phyloP scores from a whole-genome alignment of 768 basidiomycete species.

The Imleria badia region DNA sequence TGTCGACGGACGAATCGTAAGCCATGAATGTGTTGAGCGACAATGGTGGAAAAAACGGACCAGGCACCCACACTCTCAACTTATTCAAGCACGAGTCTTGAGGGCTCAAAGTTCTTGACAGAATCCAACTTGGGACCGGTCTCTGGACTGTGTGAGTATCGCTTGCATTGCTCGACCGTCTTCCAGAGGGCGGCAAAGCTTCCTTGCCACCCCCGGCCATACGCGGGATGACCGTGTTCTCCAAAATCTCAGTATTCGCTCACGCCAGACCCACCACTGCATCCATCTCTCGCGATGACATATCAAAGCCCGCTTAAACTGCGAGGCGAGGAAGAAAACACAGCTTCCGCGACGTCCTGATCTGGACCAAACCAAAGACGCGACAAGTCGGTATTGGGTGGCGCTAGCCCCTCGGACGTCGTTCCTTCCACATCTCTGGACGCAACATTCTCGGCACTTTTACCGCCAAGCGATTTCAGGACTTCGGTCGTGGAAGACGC shows the following conservation, averaged over 20 bases:
- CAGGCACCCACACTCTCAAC: background rate
- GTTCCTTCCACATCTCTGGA: slow-evolving; percentile 20
- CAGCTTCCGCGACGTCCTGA: slow-evolving; percentile 14
- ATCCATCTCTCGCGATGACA: slow-evolving; percentile 28
- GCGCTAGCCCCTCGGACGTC: slow-evolving; percentile 29
- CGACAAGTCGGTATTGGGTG: slow-evolving; percentile 20
- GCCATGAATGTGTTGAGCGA: background rate
- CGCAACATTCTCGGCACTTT: slow-evolving; percentile 46
- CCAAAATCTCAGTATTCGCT: slow-evolving; percentile 39
- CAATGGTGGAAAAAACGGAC: slow-evolving; percentile 2
- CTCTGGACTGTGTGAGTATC: slow-evolving; percentile 76
- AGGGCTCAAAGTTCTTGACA: slow-evolving; percentile 54
- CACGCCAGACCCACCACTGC: slow-evolving; percentile 45
- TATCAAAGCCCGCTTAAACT: slow-evolving; percentile 23
- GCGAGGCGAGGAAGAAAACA: slow-evolving; percentile 14
- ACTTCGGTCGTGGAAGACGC: slow-evolving; percentile 34
- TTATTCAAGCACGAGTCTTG: slow-evolving; percentile 21
- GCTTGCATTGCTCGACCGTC: slow-evolving; percentile 72
- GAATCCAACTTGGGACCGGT: slow-evolving; percentile 79
- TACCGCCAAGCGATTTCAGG: slow-evolving; percentile 57
- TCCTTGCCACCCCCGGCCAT: slow-evolving; percentile 61
- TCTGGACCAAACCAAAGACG: slow-evolving; percentile 29
- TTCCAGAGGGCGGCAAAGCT: slow-evolving; percentile 67
- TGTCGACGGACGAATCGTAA: background rate
- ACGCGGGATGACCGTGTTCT: slow-evolving; percentile 55